A percentile compares a stretch with the other conserved stretches of the same genome.
Evolutionary conservation across 2,329 filamentous ascomycete genomes (phyloP).

Genomic region (Aspergillus piperis): DNA sequence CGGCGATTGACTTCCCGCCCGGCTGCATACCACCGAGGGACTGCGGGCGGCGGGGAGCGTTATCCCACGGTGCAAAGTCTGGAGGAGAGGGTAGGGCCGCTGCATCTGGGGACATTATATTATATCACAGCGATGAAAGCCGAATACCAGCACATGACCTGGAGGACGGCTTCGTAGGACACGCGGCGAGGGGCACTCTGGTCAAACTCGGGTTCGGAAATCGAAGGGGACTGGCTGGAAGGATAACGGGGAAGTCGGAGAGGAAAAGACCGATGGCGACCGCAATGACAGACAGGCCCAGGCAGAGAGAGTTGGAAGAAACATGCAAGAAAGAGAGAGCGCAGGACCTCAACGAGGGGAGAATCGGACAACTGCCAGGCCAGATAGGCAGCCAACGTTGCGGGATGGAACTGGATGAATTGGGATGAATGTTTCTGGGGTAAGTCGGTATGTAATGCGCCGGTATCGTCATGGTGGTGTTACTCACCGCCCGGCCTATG

Average conservation of each 20-base stretch:
- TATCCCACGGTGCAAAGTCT: conserved; percentile 37
- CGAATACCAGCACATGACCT: conserved; percentile 31
- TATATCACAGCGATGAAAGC: conserved; percentile 25
- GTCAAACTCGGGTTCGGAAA: conserved; percentile 4
- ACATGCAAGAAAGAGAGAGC: conserved; percentile 6
- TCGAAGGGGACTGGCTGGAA: neutral
- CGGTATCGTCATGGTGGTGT: neutral
- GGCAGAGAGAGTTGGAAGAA: neutral
- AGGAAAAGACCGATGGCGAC: neutral
- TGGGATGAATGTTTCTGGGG: conserved; percentile 18
- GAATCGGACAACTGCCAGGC: conserved; percentile 2
- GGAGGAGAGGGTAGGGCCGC: conserved; percentile 40
- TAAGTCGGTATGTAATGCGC: conserved; percentile 6
- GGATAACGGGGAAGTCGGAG: neutral
- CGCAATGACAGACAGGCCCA: neutral
- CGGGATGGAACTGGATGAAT: neutral
- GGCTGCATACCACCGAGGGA: conserved; percentile 33
- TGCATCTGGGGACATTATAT: conserved; percentile 45
- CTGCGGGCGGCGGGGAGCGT: conserved; percentile 26
- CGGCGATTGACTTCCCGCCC: conserved; percentile 24
- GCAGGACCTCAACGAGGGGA: neutral
- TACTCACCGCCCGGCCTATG: conserved; percentile 38
- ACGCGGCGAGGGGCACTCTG: conserved; percentile 1
- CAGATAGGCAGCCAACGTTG: conserved; percentile 1
- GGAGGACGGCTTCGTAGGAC: conserved; percentile 3